Conservation (phyloP, 2,329 filamentous ascomycete species). For the Emericellopsis atlantica region DNA sequence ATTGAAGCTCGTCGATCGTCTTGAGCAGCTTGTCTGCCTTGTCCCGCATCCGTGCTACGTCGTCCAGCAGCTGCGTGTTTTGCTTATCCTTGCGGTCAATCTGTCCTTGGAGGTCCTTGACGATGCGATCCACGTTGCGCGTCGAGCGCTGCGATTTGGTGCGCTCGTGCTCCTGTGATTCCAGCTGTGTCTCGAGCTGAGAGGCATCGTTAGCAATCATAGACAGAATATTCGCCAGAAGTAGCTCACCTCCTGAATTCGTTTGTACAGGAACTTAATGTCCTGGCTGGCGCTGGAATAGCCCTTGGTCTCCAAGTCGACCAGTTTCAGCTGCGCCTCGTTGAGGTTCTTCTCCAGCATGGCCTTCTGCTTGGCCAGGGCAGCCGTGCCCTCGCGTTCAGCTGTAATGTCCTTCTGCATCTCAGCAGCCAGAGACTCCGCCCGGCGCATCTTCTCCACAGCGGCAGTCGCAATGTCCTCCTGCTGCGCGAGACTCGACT, state of each 20-base stretch:
- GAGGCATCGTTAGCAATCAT: constrained; percentile 13
- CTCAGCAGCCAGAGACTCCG: constrained; percentile 76
- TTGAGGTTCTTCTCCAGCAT: constrained; percentile 80
- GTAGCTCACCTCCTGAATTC: constrained; percentile 77
- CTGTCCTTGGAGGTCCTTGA: constrained; percentile 85
- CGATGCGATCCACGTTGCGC: constrained; percentile 84
- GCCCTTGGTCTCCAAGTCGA: constrained; percentile 93
- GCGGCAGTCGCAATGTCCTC: constrained; percentile 87
- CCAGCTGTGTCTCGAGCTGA: constrained; percentile 78
- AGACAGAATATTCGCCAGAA: constrained; percentile 4
- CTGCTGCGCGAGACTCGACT: constrained; percentile 78
- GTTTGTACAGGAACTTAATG: constrained; percentile 85
- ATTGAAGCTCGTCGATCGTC: constrained; percentile 89
- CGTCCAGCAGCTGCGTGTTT: constrained; percentile 67
- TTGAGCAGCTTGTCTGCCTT: constrained; percentile 81
- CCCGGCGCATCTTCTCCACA: constrained; percentile 92
- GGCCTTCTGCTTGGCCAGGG: constrained; percentile 82
- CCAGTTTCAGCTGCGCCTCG: constrained; percentile 77
- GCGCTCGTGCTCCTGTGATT: constrained; percentile 67
- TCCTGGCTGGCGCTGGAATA: constrained; percentile 92
- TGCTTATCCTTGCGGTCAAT: constrained; percentile 90
- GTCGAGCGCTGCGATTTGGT: constrained; percentile 74
- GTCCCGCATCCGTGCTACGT: constrained; percentile 74
- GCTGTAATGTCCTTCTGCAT: constrained; percentile 84
- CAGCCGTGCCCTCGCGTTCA: constrained; percentile 70